A percentile compares a stretch with the other conserved stretches of the same genome.
These are phyloP conservation scores for Trypanosoma vivax DNA, from an alignment of 208 protist species.

Conservation along the genomic window DNA sequence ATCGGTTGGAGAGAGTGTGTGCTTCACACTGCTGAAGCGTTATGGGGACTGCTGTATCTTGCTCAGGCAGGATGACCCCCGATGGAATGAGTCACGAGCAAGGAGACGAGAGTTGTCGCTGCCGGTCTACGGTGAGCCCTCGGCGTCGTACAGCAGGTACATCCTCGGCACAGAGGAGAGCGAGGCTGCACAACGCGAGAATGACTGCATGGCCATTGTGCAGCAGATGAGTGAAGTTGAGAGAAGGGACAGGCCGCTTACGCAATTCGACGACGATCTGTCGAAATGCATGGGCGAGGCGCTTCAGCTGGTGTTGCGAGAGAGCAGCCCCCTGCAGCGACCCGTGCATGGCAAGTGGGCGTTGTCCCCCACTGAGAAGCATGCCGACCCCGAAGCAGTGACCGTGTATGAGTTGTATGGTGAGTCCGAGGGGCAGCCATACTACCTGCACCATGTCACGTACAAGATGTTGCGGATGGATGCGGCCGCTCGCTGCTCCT, in stretches of 20 bases:
- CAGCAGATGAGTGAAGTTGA: slow-evolving; percentile 41
- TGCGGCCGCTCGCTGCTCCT: slow-evolving; percentile 33
- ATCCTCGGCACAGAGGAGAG: slow-evolving; percentile 45
- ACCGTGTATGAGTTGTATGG: slow-evolving; percentile 63
- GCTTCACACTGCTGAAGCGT: slow-evolving; percentile 66
- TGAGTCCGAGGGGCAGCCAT: slow-evolving; percentile 64
- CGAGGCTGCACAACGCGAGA: slow-evolving; percentile 38
- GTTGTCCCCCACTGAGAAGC: slow-evolving; percentile 9
- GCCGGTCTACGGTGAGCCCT: slow-evolving; percentile 42
- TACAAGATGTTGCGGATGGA: slow-evolving; percentile 79
- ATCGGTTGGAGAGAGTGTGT: slow-evolving; percentile 17
- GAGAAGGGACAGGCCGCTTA: slow-evolving; percentile 31
- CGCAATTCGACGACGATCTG: slow-evolving; percentile 46
- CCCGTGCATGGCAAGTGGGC: background rate
- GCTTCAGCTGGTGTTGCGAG: slow-evolving; percentile 49
- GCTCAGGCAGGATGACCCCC: slow-evolving; percentile 60
- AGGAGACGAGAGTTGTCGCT: slow-evolving; percentile 22
- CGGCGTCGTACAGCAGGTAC: slow-evolving; percentile 59
- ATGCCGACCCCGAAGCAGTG: background rate
- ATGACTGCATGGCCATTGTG: slow-evolving; percentile 42
- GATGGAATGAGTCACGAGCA: background rate
- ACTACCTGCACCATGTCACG: slow-evolving; percentile 73
- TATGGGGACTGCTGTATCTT: slow-evolving; percentile 52
- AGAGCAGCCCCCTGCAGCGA: slow-evolving; percentile 28
- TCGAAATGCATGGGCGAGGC: slow-evolving; percentile 39